Evolutionary conservation across 345 rosid species (phyloP), one percentile per base, ranked within the genome.

Genomic region (Populus pruinosa): DNA sequence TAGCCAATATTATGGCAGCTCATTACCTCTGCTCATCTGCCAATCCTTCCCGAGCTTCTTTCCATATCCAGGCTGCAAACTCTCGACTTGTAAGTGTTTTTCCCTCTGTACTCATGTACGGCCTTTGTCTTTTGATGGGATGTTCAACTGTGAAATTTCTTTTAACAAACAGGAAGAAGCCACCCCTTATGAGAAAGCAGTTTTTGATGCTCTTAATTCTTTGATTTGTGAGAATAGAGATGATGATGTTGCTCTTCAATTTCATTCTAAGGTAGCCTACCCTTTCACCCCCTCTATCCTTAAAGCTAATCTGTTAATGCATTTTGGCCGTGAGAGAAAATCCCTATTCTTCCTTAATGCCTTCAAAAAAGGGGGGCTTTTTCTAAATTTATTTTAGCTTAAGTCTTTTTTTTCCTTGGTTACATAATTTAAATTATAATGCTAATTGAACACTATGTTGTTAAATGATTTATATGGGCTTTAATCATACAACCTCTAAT

Each of bases 1-100:
- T 93, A 80, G 97, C 87, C 69, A 91, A 93, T 72, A 78, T 90
- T 76, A 84, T 93, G 87, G 98, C 93, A 74, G 97, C 98, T 80
- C 89, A 91, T 74, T 90, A 76, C 80, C 87, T 91, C 68, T 85
- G 50, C 59, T 87, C 87, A 43, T 87, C 87, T 69, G 59, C 84
- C 25, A 83, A 88, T 50, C 88, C 88, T 79, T 81, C 88, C 69
- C 82, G 73, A 67, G 88, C 88, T 78, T 20, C 82, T 66, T 27
- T 67, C 12, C 77, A 75, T 74, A 10, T 89, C 50, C 85, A 84
- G 77, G 91, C 93, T 75, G 97, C 97, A 13, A 78, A 79, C 83
- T 84, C 91, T 67, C 80, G 81, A 78, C 84, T 91, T 21, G 98
- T 91, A 72, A 82, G 88, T 80, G 63, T 68, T 63, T 73, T 13